Base-by-base conservation (phyloP, 805 yeast genomes). In the Candida loeiensis region DNA sequence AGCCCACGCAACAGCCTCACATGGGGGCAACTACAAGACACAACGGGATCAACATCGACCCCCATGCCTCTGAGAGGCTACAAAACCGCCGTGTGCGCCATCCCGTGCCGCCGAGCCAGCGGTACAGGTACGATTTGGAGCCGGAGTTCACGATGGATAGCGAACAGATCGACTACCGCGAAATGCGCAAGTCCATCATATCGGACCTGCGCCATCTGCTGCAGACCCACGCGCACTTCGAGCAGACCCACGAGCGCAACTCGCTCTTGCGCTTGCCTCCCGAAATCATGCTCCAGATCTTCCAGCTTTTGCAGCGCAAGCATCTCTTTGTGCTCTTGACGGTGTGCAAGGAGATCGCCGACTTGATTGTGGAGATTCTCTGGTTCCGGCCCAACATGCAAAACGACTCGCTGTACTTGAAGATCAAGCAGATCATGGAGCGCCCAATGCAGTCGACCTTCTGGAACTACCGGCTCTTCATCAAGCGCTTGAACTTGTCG, bases 361-460 rank as follows among this genome's bases (percentile, higher is more conserved):
- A 79, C 48, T 68, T 85, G 30, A 79, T 85, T 11, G 79, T 88
- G 8, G 95, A 86, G 52, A 71, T 82, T 30, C 66, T 90, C 21
- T 90, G 96, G 95, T 85, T 86, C 56, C 76, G 98, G 44, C 96
- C 97, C 3, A 77, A 76, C 31, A 71, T 86, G 59, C 76, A 74
- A 45, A 69, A 71, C 44, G 71, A 69, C 34, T 44, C 56, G 2
- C 69, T 80, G 2, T 74, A 79, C 47, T 61, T 61, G 32, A 75
- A 76, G 45, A 73, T 89, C 36, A 66, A 74, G 35, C 63, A 68
- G 32, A 77, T 87, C 31, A 74, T 83, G 73, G 53, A 50, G 37
- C 65, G 65, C 32, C 77, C 79, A 14, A 60, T 69, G 39, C 55
- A 46, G 4, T 53, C 61, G 28, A 79, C 86, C 1, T 73, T 70